Evolutionary conservation across 495 filamentous ascomycete species (phyloP), one percentile per base, ranked within the genome.

Genomic region (Recurvomyces mirabilis): DNA sequence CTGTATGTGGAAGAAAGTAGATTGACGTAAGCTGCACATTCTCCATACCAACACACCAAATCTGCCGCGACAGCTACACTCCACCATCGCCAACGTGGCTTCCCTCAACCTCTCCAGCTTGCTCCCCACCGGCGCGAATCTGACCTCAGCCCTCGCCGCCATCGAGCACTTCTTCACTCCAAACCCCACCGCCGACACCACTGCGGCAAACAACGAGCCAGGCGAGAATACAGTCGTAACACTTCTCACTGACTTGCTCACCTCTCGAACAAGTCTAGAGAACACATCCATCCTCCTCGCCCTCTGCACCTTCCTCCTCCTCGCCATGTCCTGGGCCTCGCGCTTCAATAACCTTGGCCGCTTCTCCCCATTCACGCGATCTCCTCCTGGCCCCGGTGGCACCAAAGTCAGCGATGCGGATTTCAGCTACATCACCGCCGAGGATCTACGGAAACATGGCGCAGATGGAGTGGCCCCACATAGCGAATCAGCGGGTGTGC

Each of bases 371-470:
- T 72, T 70, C 55, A 65, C 67, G 22, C 56, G 59, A 38, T 53
- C 49, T 12, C 49, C 53, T 10, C 58, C 43, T 59, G 64, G 15
- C 3, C 23, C 18, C 17, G 34, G 28, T 20, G 15, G 23, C n/a
- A 35, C 48, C 28, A 43, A 78, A 47, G 78, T 91, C 49, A 80
- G 72, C 58, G 84, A 88, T 38, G 73, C 72, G 10, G 82, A 89
- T 56, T 93, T 79, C 62, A 77, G 73, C 54, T 93, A 94, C 65
- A 82, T 91, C 59, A 81, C 78, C 9, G 73, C 76, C 7, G 77
- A 79, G 40, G 81, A 87, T 46, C 48, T 65, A 41, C 41, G 53
- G 40, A 67, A 59, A 22, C 59, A 65, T 26, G 65, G 61, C 41
- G 53, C 41, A 60, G 69, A 45, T 54, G 59, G 65, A 59, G 26